Percentiles rank a stretch among this genome's conserved stretches.
phyloP scores from a whole-genome alignment of 2,329 filamentous ascomycete genomes.

The Phialophora macrospora region DNA sequence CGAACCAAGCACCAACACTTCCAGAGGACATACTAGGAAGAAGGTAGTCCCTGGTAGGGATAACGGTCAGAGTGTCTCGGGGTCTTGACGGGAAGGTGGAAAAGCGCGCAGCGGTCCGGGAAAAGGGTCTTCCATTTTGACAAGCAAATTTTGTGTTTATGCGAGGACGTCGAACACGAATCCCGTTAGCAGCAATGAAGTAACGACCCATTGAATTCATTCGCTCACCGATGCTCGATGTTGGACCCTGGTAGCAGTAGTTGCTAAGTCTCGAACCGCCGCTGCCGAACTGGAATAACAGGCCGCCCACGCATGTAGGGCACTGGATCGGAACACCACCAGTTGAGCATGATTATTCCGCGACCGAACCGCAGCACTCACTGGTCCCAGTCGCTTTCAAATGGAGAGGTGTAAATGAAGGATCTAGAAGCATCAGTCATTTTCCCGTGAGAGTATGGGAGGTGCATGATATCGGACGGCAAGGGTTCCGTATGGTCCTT shows the following conservation, averaged over 20 bases:
- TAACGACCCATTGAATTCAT: not conserved
- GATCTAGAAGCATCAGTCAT: not conserved
- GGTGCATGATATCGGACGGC: constrained; percentile 1
- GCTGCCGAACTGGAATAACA: not conserved
- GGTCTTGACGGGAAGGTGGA: not conserved
- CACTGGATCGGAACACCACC: not conserved
- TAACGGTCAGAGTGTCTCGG: constrained; percentile 11
- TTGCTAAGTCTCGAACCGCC: not conserved
- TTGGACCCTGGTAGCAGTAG: not conserved
- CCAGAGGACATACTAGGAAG: not conserved
- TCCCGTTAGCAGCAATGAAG: not conserved
- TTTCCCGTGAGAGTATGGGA: not conserved
- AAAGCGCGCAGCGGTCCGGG: not conserved
- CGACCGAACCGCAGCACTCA: not conserved
- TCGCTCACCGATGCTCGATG: not conserved
- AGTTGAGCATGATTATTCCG: not conserved
- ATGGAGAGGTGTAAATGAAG: not conserved
- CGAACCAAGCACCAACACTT: not conserved
- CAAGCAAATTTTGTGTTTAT: not conserved
- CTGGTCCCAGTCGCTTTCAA: not conserved
- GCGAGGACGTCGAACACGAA: not conserved
- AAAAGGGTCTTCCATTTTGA: not conserved
- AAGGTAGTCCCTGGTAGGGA: constrained; percentile 6
- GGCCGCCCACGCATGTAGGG: no score
- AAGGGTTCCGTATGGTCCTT: not conserved